These are phyloP conservation scores for Lithocarpus polystachyus DNA, from an alignment of 306 rosid species.

Conservation along the genomic window DNA sequence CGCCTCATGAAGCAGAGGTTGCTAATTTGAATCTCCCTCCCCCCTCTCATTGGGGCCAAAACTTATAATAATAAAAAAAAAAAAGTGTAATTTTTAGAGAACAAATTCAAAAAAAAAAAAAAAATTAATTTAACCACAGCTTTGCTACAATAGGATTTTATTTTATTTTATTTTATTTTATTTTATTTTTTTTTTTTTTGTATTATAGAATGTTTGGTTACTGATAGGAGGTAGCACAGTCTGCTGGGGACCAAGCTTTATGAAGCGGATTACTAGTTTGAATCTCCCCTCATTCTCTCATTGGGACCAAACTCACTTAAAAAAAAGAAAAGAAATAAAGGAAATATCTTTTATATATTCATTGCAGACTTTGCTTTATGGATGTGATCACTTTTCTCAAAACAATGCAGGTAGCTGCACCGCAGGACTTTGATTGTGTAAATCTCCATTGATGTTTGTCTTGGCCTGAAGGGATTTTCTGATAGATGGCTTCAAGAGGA, in stretches of 20 bases:
- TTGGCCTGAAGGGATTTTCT: slow-evolving; percentile 5
- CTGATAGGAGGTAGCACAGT: background rate
- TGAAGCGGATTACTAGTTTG: too few species aligned
- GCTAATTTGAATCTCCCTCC: too few species aligned
- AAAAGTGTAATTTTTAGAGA: background rate
- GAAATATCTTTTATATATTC: background rate
- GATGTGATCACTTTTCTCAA: background rate
- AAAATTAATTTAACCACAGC: background rate
- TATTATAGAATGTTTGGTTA: background rate
- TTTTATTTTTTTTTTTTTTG: too few species aligned
- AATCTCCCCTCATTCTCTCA: too few species aligned
- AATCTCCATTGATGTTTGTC: slow-evolving; percentile 18
- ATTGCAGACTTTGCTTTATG: background rate
- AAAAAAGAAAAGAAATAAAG: too few species aligned
- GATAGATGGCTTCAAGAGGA: slow-evolving; percentile 46
- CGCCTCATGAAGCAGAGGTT: too few species aligned
- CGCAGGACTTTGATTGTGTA: slow-evolving; percentile 10
- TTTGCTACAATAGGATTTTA: background rate
- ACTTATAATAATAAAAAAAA: too few species aligned
- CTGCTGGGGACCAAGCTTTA: too few species aligned
- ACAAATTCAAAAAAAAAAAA: background rate
- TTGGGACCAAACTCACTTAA: too few species aligned
- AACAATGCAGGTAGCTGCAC: background rate
- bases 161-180: too few species aligned
- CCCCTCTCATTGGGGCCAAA: too few species aligned